A percentile compares a stretch with the other conserved stretches of the same genome.
These are phyloP conservation scores for Candida nitratophila DNA, from an alignment of 805 yeast genomes.

Conservation along the genomic window DNA sequence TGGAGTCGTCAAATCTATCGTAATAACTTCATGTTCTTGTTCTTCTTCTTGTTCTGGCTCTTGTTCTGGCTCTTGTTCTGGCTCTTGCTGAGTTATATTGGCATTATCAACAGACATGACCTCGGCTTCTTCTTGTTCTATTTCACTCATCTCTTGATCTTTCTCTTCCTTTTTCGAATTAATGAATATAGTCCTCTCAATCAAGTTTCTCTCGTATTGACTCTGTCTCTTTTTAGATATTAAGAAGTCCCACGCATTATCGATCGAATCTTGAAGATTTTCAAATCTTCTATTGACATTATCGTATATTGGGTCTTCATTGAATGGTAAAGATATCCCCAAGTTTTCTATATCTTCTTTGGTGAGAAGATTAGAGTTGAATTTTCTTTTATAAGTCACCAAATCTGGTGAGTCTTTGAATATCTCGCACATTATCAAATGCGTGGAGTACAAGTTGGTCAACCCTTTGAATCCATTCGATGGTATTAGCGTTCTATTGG, in stretches of 20 bases:
- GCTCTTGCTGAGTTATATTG: too few relatives aligned
- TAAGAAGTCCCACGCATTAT: slow-evolving; percentile 39
- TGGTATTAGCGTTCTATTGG: too few relatives aligned
- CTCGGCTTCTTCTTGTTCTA: too few relatives aligned
- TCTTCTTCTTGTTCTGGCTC: neutral
- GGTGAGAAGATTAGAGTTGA: slow-evolving; percentile 26
- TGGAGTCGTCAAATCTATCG: too few relatives aligned
- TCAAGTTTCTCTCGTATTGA: slow-evolving; percentile 40
- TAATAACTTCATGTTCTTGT: neutral
- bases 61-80: too few relatives aligned
- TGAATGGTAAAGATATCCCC: slow-evolving; percentile 25
- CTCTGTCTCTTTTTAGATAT: slow-evolving; percentile 41
- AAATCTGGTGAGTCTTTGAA: slow-evolving; percentile 16
- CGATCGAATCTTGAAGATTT: neutral
- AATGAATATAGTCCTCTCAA: slow-evolving; percentile 17
- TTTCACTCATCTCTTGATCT: too few relatives aligned
- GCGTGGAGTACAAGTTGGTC: slow-evolving; percentile 22
- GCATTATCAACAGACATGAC: too few relatives aligned
- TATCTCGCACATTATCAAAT: slow-evolving; percentile 18
- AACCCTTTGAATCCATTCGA: slow-evolving; percentile 11
- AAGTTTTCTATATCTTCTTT: slow-evolving; percentile 29
- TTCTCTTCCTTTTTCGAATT: neutral
- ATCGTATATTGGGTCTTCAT: slow-evolving; percentile 8
- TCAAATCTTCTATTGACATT: neutral
- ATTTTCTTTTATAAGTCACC: slow-evolving; percentile 19